Evolutionary conservation across 2,329 filamentous ascomycete species (phyloP).

Genomic region (Arthrobotrys conoides): DNA sequence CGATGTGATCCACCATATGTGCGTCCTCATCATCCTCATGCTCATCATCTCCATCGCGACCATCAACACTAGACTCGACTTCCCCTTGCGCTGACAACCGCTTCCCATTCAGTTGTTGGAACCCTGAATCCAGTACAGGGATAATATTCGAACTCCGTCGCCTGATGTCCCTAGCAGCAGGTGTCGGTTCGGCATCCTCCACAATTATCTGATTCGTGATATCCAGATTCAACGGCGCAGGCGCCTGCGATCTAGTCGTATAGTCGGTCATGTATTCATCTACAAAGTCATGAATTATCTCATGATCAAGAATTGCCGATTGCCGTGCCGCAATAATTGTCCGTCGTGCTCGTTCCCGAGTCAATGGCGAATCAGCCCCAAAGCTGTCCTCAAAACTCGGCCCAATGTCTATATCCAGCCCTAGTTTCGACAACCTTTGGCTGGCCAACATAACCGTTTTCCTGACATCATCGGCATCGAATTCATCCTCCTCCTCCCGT

Average conservation of each 20-base stretch:
- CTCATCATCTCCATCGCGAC: conserved; percentile 75
- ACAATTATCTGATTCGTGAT: conserved; percentile 46
- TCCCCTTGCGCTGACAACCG: conserved; percentile 52
- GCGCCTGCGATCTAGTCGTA: conserved; percentile 47
- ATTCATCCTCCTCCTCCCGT: conserved; percentile 59
- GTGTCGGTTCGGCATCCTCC: conserved; percentile 54
- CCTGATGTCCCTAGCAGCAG: conserved; percentile 45
- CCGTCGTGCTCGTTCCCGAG: conserved; percentile 27
- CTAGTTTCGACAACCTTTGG: conserved; percentile 49
- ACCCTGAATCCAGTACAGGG: conserved; percentile 44
- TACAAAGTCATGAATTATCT: conserved; percentile 49
- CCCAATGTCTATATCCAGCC: conserved; percentile 57
- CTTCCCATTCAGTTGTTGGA: conserved; percentile 55
- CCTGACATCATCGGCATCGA: conserved; percentile 41
- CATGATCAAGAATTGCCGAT: conserved; percentile 51
- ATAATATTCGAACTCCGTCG: conserved; percentile 59
- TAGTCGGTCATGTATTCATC: conserved; percentile 56
- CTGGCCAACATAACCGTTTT: conserved; percentile 57
- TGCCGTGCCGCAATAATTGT: conserved; percentile 37
- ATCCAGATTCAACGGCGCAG: conserved; percentile 50
- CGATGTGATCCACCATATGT: conserved; percentile 73
- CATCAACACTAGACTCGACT: conserved; percentile 68
- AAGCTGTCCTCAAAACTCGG: conserved; percentile 59
- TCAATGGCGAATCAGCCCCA: conserved; percentile 41
- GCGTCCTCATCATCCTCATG: conserved; percentile 78